These are phyloP conservation scores for Arxiozyma bovina DNA, from an alignment of 1,139 yeast genomes.

Conservation along the genomic window DNA sequence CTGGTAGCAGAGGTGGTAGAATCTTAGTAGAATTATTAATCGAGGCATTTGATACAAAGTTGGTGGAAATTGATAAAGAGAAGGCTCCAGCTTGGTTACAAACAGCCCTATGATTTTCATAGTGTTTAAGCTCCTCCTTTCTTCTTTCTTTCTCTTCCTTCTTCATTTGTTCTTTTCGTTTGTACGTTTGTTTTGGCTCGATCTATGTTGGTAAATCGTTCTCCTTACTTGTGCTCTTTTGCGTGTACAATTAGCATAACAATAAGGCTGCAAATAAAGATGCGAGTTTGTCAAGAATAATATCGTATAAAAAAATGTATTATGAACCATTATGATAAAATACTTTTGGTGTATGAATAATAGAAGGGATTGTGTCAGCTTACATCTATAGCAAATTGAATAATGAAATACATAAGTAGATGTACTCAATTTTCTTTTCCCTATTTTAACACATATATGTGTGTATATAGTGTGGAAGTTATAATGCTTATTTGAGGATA, in stretches of 20 bases:
- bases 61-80: conserved; percentile 25
- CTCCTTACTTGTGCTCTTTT: neutral
- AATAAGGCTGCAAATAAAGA: neutral
- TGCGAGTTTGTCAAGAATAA: no score
- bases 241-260: neutral
- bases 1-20: conserved; percentile 88
- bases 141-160: neutral
- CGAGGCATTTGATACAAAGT: conserved; percentile 42
- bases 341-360: no score
- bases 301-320: no score
- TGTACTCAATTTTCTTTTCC: neutral
- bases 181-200: neutral
- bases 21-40: conserved; percentile 83
- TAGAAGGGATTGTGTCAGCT: no score
- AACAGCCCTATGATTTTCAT: conserved; percentile 12
- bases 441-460: no score
- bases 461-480: neutral
- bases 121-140: neutral
- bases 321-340: neutral
- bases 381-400: no score
- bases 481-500: neutral
- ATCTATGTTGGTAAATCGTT: neutral
- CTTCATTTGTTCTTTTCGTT: no score
- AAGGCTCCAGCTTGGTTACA: conserved; percentile 30
- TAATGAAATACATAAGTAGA: neutral